Base-by-base conservation (phyloP, 495 filamentous ascomycete species). In the Penicillium bialowiezense region DNA sequence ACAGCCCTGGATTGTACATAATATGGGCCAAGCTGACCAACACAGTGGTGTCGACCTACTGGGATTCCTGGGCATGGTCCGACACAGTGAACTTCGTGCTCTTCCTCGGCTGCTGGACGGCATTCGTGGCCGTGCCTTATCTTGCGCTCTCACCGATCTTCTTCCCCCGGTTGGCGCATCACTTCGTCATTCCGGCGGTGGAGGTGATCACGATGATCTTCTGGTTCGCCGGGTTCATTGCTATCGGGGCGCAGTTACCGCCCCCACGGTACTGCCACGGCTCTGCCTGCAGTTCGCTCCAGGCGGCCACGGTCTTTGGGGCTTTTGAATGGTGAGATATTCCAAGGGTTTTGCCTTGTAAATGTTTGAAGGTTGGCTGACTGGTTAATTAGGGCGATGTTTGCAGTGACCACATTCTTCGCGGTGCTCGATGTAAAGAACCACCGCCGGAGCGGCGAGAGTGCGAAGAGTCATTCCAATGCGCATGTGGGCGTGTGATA, bases 151-250 rank as follows among this genome's bases (percentile, higher is more conserved):
- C 79, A 5, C 87, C 88, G 1, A 65, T 76, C 21, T 82, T 79
- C 62, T 74, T 81, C 58, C 74, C 82, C 1, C 68, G 64, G 36
- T 51, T 81, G 12, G 76, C 77, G 48, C 81, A 87, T 67, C 77
- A 72, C n/a, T 74, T 80, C 21, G 78, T 68, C 31, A 77, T 90
- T 4, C 73, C 88, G 7, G 82, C 56, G n/a, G 69, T 86, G 24
- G 86, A 91, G 52, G 68, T 69, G 36, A 38, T 92, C 10, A 91
- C 89, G n/a, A 84, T 82, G 74, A 76, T 91, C 31, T 91, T 92
- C 74, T 95, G 90, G 90, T 90, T 96, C 62, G 83, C 84, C 0
- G 89, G 88, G 20, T 87, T 87, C 51, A 83, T 95, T 60, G 88
- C 88, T 0, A 59, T 90, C 2, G 88, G 83, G 2, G 83, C 81